Base-by-base conservation (phyloP, 495 filamentous ascomycete genomes). In the Umbilicaria muhlenbergii region DNA sequence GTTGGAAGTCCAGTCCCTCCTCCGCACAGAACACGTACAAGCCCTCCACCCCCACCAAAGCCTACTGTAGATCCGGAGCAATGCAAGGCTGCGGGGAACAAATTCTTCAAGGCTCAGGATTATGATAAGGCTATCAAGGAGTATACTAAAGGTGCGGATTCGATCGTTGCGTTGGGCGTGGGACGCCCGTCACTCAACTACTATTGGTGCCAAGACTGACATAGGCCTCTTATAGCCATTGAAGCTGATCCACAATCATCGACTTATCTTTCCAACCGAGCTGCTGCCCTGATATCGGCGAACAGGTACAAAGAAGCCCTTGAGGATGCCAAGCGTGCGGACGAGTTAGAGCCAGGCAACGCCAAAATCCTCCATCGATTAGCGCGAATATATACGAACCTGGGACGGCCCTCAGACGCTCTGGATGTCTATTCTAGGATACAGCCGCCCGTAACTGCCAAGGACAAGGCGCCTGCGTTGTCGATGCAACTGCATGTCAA, bases 181-280 rank as follows among this genome's bases (percentile, higher is more conserved):
- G 24, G 24, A 10, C 24, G 36, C 18, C n/a, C 13, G n/a, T n/a
- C 24, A 4, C n/a, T 34, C 11, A 34, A 13, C n/a, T 4, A 34
- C 7, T 18, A 12, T 12, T 13, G 38, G n/a, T 14, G 15, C 19
- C 40, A 28, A 16, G 45, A 18, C 15, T 44, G 33, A 41, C 5
- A 32, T 37, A 38, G 21, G 43, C 47, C 32, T 46, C 36, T 36
- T 11, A 32, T 44, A 94, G 87, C 91, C 43, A 80, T 96, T 55
- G 81, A 88, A 49, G 70, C 80, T 42, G 74, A 82, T 54, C 84
- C 78, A 49, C 69, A 65, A 58, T 85, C 84, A 14, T 72, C 87
- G 13, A 94, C 88, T 31, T 98, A 94, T 58, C 77, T 92, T 34
- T 88, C 83, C 49, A 98, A 98, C 71, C 81, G 92, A 46, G 86